Evolutionary conservation across 2,329 filamentous ascomycete genomes (phyloP), one percentile per base, ranked within the genome.

Genomic region (Trichoderma pleuroti): DNA sequence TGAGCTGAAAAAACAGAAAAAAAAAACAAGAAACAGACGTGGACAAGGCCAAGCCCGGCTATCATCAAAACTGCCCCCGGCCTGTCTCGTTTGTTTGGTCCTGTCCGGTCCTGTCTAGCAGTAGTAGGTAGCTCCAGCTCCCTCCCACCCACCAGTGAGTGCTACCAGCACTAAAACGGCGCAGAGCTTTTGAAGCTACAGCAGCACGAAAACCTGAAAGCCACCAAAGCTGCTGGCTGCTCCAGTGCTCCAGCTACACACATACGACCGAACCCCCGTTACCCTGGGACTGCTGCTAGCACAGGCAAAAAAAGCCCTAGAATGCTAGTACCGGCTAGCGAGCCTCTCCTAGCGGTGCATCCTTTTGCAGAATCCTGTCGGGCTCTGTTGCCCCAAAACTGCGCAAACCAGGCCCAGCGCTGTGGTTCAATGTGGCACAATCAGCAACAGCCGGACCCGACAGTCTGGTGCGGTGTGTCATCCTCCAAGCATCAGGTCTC

Each of bases 391-490:
- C 39, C 39, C 42, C 46, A 52, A 24, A 52, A 52, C 11, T 6
- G 21, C n/a, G n/a, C 32, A 42, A n/a, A n/a, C 30, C 54, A 32
- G 54, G 6, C 54, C 56, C 24, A n/a, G 16, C 56, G 26, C 36
- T 32, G 8, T 68, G 56, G 56, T 30, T 49, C 28, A 36, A 60
- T 46, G 65, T 52, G 65, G 56, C 56, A 68, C 65, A 59, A 34
- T n/a, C 24, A 39, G 14, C 56, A 68, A 60, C 65, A 68, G 65
- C 67, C 59, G 67, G 67, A 69, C 67, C 67, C 67, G 67, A 69
- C 67, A 69, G 67, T 69, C 18, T 69, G 67, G 67, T 63, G 67
- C 67, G 59, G 67, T 63, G 66, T 62, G 67, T 69, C 67, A 69
- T 69, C 42, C 67, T 52, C 34, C 67, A 56, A 56, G 42, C 54